Percentiles rank a stretch among this genome's conserved stretches.
Evolutionary conservation across 768 basidiomycete species (phyloP).

Genomic region (Mycena kentingensis): DNA sequence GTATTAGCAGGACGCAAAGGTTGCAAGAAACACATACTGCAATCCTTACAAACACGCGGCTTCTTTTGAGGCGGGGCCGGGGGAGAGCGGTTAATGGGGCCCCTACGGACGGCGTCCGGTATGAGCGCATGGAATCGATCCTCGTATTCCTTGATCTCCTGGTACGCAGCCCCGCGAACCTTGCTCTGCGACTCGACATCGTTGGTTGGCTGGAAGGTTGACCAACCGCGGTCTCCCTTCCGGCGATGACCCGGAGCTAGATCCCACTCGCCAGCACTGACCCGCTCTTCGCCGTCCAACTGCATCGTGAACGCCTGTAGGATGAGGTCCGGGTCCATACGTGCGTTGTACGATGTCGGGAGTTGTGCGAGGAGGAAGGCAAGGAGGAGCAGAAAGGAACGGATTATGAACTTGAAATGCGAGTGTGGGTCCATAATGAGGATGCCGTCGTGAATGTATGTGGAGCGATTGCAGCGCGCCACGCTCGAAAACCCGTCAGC

Average conservation of each 20-base stretch:
- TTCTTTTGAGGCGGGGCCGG: too few relatives aligned
- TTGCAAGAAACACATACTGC: too few relatives aligned
- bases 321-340: slow-evolving; percentile 3
- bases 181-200: neutral
- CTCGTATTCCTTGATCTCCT: neutral
- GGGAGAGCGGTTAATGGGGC: too few relatives aligned
- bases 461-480: neutral
- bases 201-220: neutral
- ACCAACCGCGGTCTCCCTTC: neutral
- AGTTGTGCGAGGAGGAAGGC: neutral
- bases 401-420: neutral
- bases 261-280: neutral
- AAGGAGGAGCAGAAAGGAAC: neutral
- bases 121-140: neutral
- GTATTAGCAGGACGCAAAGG: too few relatives aligned
- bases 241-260: neutral
- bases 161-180: neutral
- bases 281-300: neutral
- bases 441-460: neutral
- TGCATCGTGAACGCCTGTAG: neutral
- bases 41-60: too few relatives aligned
- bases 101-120: neutral
- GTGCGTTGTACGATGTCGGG: neutral
- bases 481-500: neutral
- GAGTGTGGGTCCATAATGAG: neutral